A percentile compares a stretch with the other conserved stretches of the same genome.
phyloP scores from a whole-genome alignment of 2,329 filamentous ascomycete genomes.

The Chalaropsis thielavioides region DNA sequence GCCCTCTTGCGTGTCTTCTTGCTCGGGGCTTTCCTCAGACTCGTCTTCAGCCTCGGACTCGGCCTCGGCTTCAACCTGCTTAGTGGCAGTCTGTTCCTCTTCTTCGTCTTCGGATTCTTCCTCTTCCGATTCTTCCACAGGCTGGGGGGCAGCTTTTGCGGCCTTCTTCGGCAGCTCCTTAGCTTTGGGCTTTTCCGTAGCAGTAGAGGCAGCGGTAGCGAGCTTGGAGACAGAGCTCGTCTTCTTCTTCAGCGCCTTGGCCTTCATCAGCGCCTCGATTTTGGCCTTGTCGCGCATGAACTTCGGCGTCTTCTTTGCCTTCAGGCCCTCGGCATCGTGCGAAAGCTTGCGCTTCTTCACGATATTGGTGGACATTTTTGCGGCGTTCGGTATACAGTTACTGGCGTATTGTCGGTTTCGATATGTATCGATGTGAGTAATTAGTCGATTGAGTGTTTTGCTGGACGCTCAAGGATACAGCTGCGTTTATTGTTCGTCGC shows the following conservation, averaged over 20 bases:
- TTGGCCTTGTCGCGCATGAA: constrained; percentile 11
- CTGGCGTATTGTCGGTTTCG: background rate
- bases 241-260: constrained; percentile 9
- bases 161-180: constrained; percentile 9
- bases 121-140: constrained; percentile 5
- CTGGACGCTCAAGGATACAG: background rate
- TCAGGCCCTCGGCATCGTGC: constrained; percentile 10
- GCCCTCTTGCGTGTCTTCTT: constrained; percentile 9
- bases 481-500: background rate
- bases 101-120: constrained; percentile 9
- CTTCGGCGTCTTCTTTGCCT: constrained; percentile 8
- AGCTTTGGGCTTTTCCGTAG: background rate
- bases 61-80: background rate
- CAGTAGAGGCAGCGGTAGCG: background rate
- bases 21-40: background rate
- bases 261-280: constrained; percentile 10
- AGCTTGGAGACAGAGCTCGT: background rate
- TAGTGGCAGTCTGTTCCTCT: background rate
- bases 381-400: background rate
- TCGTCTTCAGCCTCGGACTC: constrained; percentile 12
- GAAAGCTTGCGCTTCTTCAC: constrained; percentile 17
- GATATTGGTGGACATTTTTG: constrained; percentile 5
- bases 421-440: background rate
- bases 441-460: background rate
- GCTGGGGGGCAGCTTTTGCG: background rate